phyloP scores from a whole-genome alignment of 495 filamentous ascomycete genomes.

The Podospora anserina region DNA sequence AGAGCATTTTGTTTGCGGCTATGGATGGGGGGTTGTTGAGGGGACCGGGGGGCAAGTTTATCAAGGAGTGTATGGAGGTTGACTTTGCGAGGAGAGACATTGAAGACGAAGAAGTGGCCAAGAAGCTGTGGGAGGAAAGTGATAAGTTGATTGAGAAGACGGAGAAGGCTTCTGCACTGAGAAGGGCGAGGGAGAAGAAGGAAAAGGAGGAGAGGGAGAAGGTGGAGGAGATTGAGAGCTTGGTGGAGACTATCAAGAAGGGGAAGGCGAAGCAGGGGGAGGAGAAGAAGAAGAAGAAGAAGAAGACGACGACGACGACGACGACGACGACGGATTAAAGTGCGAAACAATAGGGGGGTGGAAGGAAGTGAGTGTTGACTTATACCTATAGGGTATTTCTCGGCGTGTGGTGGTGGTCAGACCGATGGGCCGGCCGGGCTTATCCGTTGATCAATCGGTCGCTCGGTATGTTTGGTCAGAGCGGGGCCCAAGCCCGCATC shows the following conservation, averaged over 20 bases:
- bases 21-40: conserved; percentile 71
- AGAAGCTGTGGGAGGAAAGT: conserved; percentile 82
- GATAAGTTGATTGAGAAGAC: conserved; percentile 77
- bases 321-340: conserved; percentile 19
- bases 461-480: conserved; percentile 7
- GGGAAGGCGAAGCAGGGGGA: conserved; percentile 37
- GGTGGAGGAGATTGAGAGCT: conserved; percentile 44
- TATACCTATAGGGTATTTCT: neutral
- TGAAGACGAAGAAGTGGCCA: conserved; percentile 71
- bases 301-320: conserved; percentile 26
- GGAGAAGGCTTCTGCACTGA: conserved; percentile 79
- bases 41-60: conserved; percentile 62
- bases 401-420: no score
- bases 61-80: conserved; percentile 85
- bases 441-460: neutral
- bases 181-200: conserved; percentile 61
- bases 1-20: conserved; percentile 78
- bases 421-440: conserved; percentile 5
- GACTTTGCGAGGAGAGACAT: conserved; percentile 69
- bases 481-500: conserved; percentile 10
- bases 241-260: conserved; percentile 41
- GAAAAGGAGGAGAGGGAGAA: conserved; percentile 43
- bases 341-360: conserved; percentile 5
- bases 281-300: conserved; percentile 24
- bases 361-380: neutral